These are phyloP conservation scores for Pleurotus tuber-regium DNA, from an alignment of 768 basidiomycete genomes.

Conservation along the genomic window DNA sequence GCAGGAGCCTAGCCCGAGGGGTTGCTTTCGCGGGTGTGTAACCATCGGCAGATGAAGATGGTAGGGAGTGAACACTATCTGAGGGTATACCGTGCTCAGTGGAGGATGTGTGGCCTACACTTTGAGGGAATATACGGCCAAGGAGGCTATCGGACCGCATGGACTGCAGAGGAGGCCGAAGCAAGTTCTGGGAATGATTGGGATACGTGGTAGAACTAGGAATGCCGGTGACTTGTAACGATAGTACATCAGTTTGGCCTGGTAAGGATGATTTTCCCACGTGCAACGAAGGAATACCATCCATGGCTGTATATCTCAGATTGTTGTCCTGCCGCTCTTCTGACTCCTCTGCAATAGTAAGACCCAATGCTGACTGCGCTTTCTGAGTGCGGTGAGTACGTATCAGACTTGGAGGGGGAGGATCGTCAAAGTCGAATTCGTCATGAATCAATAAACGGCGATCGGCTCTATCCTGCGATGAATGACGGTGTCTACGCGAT, in stretches of 20 bases:
- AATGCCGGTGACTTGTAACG: not conserved
- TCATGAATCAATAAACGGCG: constrained; percentile 17
- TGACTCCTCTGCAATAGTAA: constrained; percentile 1
- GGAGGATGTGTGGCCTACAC: not conserved
- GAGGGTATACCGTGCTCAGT: not conserved
- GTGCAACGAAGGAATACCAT: constrained; percentile 13
- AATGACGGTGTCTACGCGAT: constrained; percentile 14
- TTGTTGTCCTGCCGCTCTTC: too few relatives aligned
- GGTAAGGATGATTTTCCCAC: not conserved
- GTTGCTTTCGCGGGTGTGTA: not conserved
- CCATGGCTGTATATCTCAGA: not conserved
- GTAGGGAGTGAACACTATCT: not conserved
- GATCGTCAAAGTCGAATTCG: constrained; percentile 34
- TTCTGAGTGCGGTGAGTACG: constrained; percentile 17
- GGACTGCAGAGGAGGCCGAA: not conserved
- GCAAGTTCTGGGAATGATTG: not conserved
- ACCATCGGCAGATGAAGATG: not conserved
- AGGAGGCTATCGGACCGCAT: constrained; percentile 25
- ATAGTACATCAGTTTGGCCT: not conserved
- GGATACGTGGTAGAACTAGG: too few relatives aligned
- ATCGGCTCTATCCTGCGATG: constrained; percentile 9
- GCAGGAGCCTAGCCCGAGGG: not conserved
- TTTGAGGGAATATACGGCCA: constrained; percentile 22
- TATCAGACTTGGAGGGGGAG: constrained; percentile 33
- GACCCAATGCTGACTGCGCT: not conserved